Evolutionary conservation across 192 early-diverging fungal species (phyloP), one percentile per base, ranked within the genome.

Genomic region (Coemansia sp.): DNA sequence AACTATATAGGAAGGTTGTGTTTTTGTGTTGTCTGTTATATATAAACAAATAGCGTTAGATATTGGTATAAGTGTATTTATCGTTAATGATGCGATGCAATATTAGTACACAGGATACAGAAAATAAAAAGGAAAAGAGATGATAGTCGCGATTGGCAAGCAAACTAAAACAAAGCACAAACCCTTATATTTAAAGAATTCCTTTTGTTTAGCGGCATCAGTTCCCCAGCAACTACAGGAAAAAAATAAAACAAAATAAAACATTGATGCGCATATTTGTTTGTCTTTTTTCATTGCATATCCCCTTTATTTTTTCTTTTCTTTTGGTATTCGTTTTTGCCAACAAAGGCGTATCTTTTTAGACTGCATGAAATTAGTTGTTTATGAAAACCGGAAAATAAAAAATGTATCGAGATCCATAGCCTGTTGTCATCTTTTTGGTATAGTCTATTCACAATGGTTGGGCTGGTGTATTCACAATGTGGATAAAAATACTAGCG

Each of bases 101-200:
- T 30, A 60, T 42, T 42, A 60, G 4, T 60, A 60, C 30, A 34
- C 5, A 11, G 20, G 25, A 25, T 25, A 36, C 22, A 16, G 1
- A 20, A 60, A n/a, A 60, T 16, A 60, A 60, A 60, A 60, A 60
- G 3, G 16, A 20, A 60, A 20, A 36, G 42, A 45, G 12, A 12
- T 5, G 42, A 45, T 45, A 16, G 12, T 45, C 17, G 42, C 14
- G 1, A 16, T 45, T 45, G 42, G 12, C 42, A 45, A 38, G 12
- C 42, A 45, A 38, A 5, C 1, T 16, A 45, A 45, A 45, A 45
- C 12, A 45, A 45, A 45, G 42, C 42, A 45, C 42, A 16, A 16
- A 0, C 7, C 42, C 5, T 45, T 16, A 8, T 45, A 38, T 12
- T 45, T 45, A 45, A 45, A 45, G 3, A 16, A 45, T 16, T 16